Base-by-base conservation (phyloP, 805 yeast species). In the Myxozyma lipomycoides region DNA sequence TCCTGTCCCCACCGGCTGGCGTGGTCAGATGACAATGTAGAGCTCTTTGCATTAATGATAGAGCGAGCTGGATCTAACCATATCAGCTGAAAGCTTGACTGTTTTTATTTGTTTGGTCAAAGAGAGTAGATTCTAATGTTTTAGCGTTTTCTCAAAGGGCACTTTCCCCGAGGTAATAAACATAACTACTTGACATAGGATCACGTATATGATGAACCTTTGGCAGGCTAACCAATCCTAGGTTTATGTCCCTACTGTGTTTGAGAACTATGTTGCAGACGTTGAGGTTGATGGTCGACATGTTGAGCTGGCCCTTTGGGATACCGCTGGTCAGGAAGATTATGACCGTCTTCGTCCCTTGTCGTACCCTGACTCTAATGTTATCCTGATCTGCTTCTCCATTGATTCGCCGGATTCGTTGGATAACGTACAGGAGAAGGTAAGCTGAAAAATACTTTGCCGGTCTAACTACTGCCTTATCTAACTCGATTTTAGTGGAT, bases 301-400 rank as follows among this genome's bases (percentile, higher is more conserved):
- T 68, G 97, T 91, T 52, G 96, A 90, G 69, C 76, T 89, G 70
- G 95, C 96, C 5, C 76, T 89, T 61, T 89, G 96, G 96, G 96
- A 89, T 88, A 89, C 96, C 61, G 96, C 97, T 49, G 97, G 97
- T 60, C 97, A 89, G 79, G 97, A 89, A 76, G 97, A 90, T 75
- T 89, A 89, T 68, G 96, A 88, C 71, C 85, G 96, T 71, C 76
- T 87, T 62, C 84, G 95, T 73, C 95, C 96, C 40, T 75, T 87
- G 59, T 83, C 91, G 12, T 89, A 89, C 71, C 96, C 96, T 56
- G 95, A 89, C 69, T 84, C 95, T 36, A 86, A 87, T 68, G 96
- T 89, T 57, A 85, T 89, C 54, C 77, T 89, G 67, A 87, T 89
- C 64, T 89, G 96, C 78, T 89, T 88, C 75, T 82, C 95, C 18